Base-by-base conservation (phyloP, 2,329 filamentous ascomycete species). In the Talaromyces amestolkiae region DNA sequence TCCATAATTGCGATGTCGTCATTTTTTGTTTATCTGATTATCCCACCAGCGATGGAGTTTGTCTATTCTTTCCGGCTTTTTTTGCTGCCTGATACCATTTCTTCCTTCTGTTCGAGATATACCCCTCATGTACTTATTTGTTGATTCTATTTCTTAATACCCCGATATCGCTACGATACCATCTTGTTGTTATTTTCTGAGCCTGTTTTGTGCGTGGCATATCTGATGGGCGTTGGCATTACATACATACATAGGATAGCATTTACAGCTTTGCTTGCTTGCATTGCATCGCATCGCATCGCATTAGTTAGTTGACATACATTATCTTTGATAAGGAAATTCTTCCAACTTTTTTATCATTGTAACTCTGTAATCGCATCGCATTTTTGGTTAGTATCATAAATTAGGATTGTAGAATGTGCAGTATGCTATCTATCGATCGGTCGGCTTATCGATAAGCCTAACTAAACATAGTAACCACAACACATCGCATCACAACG, bases 61-160 rank as follows among this genome's bases (percentile, higher is more conserved):
- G 24, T 19, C 31, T 51, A 15, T 11, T 17, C 11, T 24, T 56
- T 35, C 53, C n/a, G 33, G 33, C n/a, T 54, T 54, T 54, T 35
- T n/a, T 37, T 37, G n/a, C 53, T 56, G n/a, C 53, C 33, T 39
- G 53, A 56, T 56, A 56, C 53, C 53, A 56, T 53, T 53, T 33
- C 11, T 13, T 24, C 27, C 11, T 27, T 49, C 17, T 22, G 8
- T 37, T 13, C n/a, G 15, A 22, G 8, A 56, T 64, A 64, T 64
- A 64, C 61, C 61, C 61, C 24, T 64, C 61, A 64, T 64, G 61
- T 64, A 58, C n/a, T 22, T 45, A 41, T 10, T 47, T 54, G 19
- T 47, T 58, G 43, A 24, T 51, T 45, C 37, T 19, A n/a, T 37
- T 59, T 59, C 56, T 59, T 59, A 59, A 59, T 59, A 59, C 37